A percentile compares a stretch with the other conserved stretches of the same genome.
Conservation (phyloP, 2,329 filamentous ascomycete genomes). For the Chaetomiaceae sp. region DNA sequence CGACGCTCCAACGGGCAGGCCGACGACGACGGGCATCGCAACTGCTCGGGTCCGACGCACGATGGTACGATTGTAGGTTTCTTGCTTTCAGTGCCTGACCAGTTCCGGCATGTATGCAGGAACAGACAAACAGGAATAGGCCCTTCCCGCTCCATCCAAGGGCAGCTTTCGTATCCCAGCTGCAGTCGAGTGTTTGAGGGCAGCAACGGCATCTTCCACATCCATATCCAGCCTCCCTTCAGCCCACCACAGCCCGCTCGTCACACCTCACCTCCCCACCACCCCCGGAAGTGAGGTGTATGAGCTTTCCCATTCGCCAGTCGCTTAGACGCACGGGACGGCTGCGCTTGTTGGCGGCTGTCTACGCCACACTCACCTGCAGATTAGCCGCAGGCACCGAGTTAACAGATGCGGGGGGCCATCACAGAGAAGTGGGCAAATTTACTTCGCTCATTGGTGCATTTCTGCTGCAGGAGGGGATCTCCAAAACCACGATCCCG, state of each 20-base stretch:
- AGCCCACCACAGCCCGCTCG: conserved; percentile 5
- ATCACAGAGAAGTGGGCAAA: conserved; percentile 8
- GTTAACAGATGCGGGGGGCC: conserved; percentile 2
- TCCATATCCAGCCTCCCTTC: not conserved
- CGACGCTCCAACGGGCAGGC: conserved; percentile 1
- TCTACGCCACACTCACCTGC: conserved; percentile 7
- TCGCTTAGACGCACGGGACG: not conserved
- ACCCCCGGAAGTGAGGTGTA: not conserved
- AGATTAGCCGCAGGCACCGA: conserved; percentile 19
- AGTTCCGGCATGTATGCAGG: not conserved
- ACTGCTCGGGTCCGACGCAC: not conserved
- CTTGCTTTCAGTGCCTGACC: too few species aligned
- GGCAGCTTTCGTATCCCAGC: not conserved
- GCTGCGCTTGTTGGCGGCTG: conserved; percentile 15
- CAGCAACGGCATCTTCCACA: too few species aligned
- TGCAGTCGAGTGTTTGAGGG: not conserved
- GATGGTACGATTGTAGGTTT: too few species aligned
- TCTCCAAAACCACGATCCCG: too few species aligned
- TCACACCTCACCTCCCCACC: not conserved
- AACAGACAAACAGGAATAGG: not conserved
- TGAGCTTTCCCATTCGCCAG: conserved; percentile 3
- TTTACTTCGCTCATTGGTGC: not conserved
- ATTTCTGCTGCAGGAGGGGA: too few species aligned
- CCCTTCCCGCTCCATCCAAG: conserved; percentile 4
- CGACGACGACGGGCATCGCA: not conserved